A percentile compares a stretch with the other conserved stretches of the same genome.
Conservation (phyloP, 2,329 filamentous ascomycete species). For the Xylariomycetidae sp. region DNA sequence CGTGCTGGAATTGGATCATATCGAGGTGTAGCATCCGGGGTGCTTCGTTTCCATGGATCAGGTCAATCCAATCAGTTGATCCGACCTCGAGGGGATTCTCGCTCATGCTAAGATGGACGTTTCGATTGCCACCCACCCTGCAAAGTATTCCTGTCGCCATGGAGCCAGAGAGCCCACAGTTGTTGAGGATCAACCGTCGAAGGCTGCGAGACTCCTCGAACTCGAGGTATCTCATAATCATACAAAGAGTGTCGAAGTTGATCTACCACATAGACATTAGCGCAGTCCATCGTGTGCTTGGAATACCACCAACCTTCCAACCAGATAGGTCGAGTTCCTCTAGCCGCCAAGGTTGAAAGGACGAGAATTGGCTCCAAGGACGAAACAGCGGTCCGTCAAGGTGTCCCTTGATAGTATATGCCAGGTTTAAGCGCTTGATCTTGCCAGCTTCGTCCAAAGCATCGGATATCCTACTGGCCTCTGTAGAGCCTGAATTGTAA, state of each 20-base stretch:
- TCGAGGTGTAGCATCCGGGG: conserved; percentile 46
- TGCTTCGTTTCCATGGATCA: conserved; percentile 40
- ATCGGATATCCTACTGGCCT: conserved; percentile 38
- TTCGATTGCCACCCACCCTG: conserved; percentile 41
- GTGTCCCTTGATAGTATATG: conserved; percentile 43
- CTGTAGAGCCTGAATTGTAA: conserved; percentile 45
- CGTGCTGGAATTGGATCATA: conserved; percentile 51
- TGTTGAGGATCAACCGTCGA: conserved; percentile 41
- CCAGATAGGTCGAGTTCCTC: conserved; percentile 50
- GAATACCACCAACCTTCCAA: conserved; percentile 41
- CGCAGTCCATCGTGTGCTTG: neutral
- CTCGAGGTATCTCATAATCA: conserved; percentile 41
- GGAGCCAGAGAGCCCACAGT: conserved; percentile 45
- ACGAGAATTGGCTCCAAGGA: conserved; percentile 35
- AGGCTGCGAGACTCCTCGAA: conserved; percentile 34
- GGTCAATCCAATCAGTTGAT: conserved; percentile 43
- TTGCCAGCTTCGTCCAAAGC: conserved; percentile 37
- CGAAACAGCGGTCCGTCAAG: conserved; percentile 38
- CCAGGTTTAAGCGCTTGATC: conserved; percentile 44
- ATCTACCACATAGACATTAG: conserved; percentile 28
- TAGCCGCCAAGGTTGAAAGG: conserved; percentile 33
- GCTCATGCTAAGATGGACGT: conserved; percentile 43
- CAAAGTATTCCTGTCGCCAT: conserved; percentile 45
- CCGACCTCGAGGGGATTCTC: conserved; percentile 48
- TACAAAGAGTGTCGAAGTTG: conserved; percentile 42